Base-by-base conservation (phyloP, 192 early-diverging fungal species). In the Dissophora ornata region DNA sequence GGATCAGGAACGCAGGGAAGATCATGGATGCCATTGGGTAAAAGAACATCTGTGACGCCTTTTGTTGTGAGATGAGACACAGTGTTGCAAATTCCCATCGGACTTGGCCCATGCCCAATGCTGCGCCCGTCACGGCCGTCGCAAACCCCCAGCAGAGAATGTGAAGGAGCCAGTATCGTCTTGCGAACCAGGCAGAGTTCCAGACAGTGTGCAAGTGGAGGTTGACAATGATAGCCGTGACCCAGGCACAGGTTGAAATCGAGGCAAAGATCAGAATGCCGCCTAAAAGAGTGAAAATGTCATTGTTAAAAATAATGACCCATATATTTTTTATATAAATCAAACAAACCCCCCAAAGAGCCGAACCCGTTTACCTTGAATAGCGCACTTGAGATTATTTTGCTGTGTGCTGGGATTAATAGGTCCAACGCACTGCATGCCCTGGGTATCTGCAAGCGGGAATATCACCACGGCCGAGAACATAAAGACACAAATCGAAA, bases 131-230 rank as follows among this genome's bases (percentile, higher is more conserved):
- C 15, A 85, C 46, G 0, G 63, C 47, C 4, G 47, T 33, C 38
- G 85, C 83, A 24, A 69, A 71, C 30, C 82, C 85, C 85, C 85
- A 87, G 48, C 85, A 83, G 38, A 85, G 10, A 8, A 61, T 19
- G 22, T 87, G 61, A 4, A 87, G 25, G 9, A 75, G 54, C 45
- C 66, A 53, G 48, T 85, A 83, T 48, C 69, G 67, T 16, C 69
- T 71, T 26, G 65, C 57, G 21, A 84, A 71, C 59, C 83, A 80
- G n/a, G 81, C 83, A 8, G 79, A 80, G 46, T 85, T 85, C 85
- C 85, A 87, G 29, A 87, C 85, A 9, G 83, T 85, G 62, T 87
- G 82, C 9, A 87, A 16, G 40, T 86, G 84, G 33, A 86, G 51
- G 38, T 82, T 69, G 38, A 80, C 13, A 57, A 87, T 62, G 67